These are phyloP conservation scores for Moelleriella libera DNA, from an alignment of 2,329 filamentous ascomycete species.

Conservation along the genomic window DNA sequence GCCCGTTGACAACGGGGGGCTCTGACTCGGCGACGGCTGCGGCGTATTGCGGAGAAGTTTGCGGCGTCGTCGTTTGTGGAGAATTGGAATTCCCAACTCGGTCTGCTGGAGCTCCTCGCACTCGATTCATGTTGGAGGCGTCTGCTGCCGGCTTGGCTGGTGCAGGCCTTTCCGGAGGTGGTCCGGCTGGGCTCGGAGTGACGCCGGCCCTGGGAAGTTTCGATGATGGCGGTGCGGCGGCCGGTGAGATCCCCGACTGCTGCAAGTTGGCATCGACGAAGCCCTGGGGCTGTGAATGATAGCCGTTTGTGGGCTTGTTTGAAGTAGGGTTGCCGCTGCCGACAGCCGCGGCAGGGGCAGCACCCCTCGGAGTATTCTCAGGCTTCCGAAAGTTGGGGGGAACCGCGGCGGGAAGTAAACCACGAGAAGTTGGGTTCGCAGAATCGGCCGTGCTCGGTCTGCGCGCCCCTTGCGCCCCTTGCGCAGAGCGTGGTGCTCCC, in stretches of 20 bases:
- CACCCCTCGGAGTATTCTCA: background rate
- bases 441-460: constrained; percentile 28
- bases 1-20: constrained; percentile 41
- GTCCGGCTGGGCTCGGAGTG: constrained; percentile 26
- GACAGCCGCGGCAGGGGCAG: background rate
- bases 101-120: constrained; percentile 36
- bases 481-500: constrained; percentile 21
- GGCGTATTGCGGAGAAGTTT: constrained; percentile 3
- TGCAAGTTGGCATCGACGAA: constrained; percentile 22
- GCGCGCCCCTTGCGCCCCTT: constrained; percentile 13
- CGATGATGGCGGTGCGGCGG: constrained; percentile 14
- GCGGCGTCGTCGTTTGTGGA: constrained; percentile 12
- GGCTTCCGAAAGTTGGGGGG: constrained; percentile 2
- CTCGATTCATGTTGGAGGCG: constrained; percentile 24
- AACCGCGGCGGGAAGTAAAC: constrained; percentile 16
- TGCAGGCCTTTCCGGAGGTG: constrained; percentile 40
- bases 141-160: constrained; percentile 31
- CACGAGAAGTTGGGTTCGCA: constrained; percentile 14
- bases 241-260: constrained; percentile 3
- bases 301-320: constrained; percentile 25
- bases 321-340: constrained; percentile 10
- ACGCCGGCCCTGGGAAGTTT: constrained; percentile 17
- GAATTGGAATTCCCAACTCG: constrained; percentile 22
- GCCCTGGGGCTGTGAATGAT: constrained; percentile 22
- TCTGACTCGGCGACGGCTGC: constrained; percentile 33